Conservation (phyloP, 2,329 filamentous ascomycete species). For the Davidsoniella eucalypti region DNA sequence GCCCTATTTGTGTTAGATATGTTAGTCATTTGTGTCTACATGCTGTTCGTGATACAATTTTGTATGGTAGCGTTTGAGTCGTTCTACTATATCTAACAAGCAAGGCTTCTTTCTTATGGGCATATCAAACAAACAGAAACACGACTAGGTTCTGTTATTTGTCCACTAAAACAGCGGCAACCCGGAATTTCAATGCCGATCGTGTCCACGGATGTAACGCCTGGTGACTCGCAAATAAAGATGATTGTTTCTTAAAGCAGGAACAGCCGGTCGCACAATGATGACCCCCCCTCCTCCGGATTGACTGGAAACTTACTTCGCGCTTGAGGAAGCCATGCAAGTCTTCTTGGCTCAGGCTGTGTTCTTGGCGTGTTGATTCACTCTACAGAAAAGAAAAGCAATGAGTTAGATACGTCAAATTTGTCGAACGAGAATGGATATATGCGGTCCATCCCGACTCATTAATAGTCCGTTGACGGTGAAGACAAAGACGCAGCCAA, state of each 20-base stretch:
- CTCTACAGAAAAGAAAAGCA: neutral
- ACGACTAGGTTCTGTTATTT: slow-evolving; percentile 27
- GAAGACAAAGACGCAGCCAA: no score
- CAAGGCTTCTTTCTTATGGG: neutral
- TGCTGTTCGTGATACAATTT: neutral
- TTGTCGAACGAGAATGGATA: no score
- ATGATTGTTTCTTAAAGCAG: neutral
- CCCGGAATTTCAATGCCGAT: no score
- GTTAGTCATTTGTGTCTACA: neutral
- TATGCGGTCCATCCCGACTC: no score
- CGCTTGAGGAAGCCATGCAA: slow-evolving; percentile 4
- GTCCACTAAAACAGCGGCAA: neutral
- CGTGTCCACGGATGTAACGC: no score
- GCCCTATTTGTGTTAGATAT: neutral
- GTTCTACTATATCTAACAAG: neutral
- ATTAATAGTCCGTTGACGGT: no score
- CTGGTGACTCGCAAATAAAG: slow-evolving; percentile 20
- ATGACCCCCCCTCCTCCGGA: neutral
- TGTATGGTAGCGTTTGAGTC: neutral
- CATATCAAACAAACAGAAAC: neutral
- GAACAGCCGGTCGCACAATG: no score
- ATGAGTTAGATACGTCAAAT: no score
- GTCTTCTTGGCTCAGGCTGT: neutral
- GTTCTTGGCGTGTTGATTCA: neutral
- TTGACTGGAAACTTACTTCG: neutral